Evolutionary conservation across 768 basidiomycete species (phyloP), one percentile per base, ranked within the genome.

Genomic region (Panus rudis): DNA sequence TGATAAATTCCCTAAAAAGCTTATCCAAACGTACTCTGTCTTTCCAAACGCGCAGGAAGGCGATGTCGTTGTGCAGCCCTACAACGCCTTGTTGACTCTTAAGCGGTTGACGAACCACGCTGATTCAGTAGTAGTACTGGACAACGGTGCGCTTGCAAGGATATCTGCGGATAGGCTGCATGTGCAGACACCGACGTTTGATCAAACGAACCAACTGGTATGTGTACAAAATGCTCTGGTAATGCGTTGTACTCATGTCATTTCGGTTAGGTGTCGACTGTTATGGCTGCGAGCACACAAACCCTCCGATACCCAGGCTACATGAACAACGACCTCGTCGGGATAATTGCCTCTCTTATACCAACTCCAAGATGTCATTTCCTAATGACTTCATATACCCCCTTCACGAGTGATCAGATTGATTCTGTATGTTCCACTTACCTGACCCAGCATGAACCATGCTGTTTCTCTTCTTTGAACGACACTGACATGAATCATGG

Each of bases 261-360:
- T 26, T 14, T 14, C 32, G 16, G 10, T 6, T 42, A 97, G 93
- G 88, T 92, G 1, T 84, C 96, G 3, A 98, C 96, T 1, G 94
- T 98, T 31, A 97, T 99, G 79, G 87, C 94, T 8, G 94, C 93
- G 10, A 93, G 90, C 49, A 99, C 94, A 0, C 91, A 93, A 56
- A 98, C 94, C 12, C 76, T 99, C 20, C 79, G 94, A 55, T 99
- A 96, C 66, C 94, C 94, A 0, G 90, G 92, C 39, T 97, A 97
- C 64, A 98, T 97, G 93, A 97, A 98, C 71, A 99, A 97, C 55
- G 94, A 99, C 58, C 78, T 98, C 27, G 93, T 97, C 51, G 91
- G 93, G 21, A 93, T 99, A 50, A 85, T 98, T 43, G 92, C 94
- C 5, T 92, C 90, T 13, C 76, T 99, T 41, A 97, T 99, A 51